Conservation (phyloP, 768 basidiomycete species). For the Termitomyces sp. region DNA sequence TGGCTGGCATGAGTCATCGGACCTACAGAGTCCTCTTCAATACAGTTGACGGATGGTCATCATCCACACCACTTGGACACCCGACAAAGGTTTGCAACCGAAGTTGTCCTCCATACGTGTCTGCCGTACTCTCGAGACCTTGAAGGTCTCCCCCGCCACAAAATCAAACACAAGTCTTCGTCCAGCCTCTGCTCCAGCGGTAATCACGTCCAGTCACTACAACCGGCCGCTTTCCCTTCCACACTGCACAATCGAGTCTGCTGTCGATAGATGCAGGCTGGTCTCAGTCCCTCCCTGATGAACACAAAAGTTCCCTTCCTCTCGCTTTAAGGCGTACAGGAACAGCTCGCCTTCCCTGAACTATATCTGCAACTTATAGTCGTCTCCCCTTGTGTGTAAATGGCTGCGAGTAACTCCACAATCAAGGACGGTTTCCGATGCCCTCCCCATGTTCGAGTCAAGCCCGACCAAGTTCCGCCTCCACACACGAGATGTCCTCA, state of each 20-base stretch:
- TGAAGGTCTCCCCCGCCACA: constrained; percentile 32
- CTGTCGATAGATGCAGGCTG: constrained; percentile 5
- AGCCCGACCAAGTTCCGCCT: constrained; percentile 9
- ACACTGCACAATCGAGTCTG: constrained; percentile 7
- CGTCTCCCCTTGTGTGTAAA: constrained; percentile 28
- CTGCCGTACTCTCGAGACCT: constrained; percentile 35
- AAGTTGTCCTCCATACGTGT: constrained; percentile 7
- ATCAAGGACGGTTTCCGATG: constrained; percentile 8
- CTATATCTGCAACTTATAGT: constrained; percentile 10
- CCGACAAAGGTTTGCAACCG: constrained; percentile 8
- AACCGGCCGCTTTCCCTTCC: constrained; percentile 23
- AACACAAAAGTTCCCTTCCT: constrained; percentile 10
- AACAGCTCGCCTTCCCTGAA: constrained; percentile 26
- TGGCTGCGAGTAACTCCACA: constrained; percentile 17
- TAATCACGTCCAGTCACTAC: constrained; percentile 24
- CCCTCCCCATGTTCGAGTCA: constrained; percentile 17
- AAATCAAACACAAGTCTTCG: constrained; percentile 26
- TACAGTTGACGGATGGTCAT: constrained; percentile 4
- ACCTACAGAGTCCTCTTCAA: constrained; percentile 11
- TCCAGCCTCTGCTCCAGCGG: constrained; percentile 30
- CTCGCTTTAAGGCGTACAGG: constrained; percentile 16
- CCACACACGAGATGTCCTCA: constrained; percentile 1
- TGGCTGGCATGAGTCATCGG: constrained; percentile 17
- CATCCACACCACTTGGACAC: constrained; percentile 6
- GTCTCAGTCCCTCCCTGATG: constrained; percentile 3